Evolutionary conservation across 768 basidiomycete species (phyloP), one percentile per base, ranked within the genome.

Genomic region (Asterophora parasitica): DNA sequence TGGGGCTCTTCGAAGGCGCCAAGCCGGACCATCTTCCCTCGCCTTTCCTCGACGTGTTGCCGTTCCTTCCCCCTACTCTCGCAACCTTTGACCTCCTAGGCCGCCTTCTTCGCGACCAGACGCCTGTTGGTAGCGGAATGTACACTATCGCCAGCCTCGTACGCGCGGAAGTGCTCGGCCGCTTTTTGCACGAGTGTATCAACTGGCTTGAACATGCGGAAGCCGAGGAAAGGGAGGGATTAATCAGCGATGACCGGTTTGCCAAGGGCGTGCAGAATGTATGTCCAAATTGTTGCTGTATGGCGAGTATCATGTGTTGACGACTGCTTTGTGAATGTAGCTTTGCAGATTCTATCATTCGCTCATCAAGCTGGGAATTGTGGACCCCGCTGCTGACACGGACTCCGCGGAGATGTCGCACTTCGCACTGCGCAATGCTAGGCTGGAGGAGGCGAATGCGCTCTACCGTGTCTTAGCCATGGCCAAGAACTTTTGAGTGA

Each of bases 391-490:
- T 6, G 72, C 71, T n/a, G 86, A 88, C 47, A 74, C 75, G 7
- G 86, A 91, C 58, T 77, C 82, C 0, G 76, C 83, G 4, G 88
- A 88, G 67, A 88, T 91, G 76, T 74, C 76, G 4, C 83, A 88
- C 60, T 91, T 91, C 56, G 79, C 80, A 36, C 71, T 91, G 40
- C 77, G 79, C 32, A 74, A 87, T 56, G 75, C 88, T 9, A 75
- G 82, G 2, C 82, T 88, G 49, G 85, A 87, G 59, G 88, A 90
- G 54, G 88, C 88, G 13, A 88, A 83, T 53, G 62, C 73, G 49
- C 73, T 90, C 37, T 91, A 89, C 58, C 78, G 87, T 16, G 59
- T 74, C 40, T 70, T 90, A 53, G 85, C 77, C 37, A 64, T 64
- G 45, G 71, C 66, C 37, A 69, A 67, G 55, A 54, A 68, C 42